Conservation (phyloP, 73 alveolate species). For the Tetrahymena malaccensis region DNA sequence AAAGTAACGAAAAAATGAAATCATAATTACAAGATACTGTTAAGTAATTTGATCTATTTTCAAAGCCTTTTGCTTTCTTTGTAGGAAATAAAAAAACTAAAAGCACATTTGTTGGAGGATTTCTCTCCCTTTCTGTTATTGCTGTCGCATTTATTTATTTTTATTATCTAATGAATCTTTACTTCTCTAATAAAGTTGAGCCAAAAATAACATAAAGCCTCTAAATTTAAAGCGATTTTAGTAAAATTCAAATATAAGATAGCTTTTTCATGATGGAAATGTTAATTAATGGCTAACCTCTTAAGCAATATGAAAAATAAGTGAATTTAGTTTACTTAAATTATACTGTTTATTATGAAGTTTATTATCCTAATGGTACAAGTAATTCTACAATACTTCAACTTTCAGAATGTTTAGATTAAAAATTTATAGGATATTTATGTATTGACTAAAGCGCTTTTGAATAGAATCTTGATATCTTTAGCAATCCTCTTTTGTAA, state of each 20-base stretch:
- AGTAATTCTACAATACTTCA: not conserved
- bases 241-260: not conserved
- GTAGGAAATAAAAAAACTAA: not conserved
- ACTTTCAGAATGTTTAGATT: not conserved
- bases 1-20: no score
- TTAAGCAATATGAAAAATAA: not conserved
- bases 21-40: not conserved
- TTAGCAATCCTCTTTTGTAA: not conserved
- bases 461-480: not conserved
- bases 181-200: not conserved
- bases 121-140: not conserved
- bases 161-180: not conserved
- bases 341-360: not conserved
- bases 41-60: no score
- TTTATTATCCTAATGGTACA: not conserved
- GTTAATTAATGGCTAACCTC: not conserved
- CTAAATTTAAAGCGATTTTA: no score
- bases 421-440: not conserved
- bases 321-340: not conserved
- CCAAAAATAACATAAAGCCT: not conserved
- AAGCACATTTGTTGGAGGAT: not conserved
- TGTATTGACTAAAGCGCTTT: not conserved
- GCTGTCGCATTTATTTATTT: not conserved
- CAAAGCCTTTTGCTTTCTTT: not conserved
- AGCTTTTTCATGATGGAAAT: not conserved